phyloP scores from a whole-genome alignment of 257 asterid genomes.

The Ballota nigra region DNA sequence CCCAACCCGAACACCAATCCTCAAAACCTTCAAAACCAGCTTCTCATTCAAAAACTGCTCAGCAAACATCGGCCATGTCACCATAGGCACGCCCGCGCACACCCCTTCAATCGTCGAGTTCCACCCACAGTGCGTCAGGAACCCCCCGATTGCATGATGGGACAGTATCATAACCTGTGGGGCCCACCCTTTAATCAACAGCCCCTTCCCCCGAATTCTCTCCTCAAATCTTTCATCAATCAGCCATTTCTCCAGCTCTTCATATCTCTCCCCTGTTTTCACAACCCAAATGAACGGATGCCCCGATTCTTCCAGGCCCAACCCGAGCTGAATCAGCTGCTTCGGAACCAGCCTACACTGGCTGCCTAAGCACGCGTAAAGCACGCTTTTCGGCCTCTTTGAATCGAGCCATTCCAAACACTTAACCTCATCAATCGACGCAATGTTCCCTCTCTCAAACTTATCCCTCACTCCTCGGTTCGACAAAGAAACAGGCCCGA shows the following conservation, averaged over 20 bases:
- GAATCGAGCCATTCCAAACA: conserved; percentile 60
- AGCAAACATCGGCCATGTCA: conserved; percentile 82
- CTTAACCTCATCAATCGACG: conserved; percentile 45
- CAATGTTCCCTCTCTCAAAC: conserved; percentile 60
- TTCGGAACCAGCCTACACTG: conserved; percentile 56
- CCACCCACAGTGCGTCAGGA: too few relatives aligned
- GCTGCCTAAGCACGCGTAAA: conserved; percentile 79
- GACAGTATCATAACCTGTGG: conserved; percentile 73
- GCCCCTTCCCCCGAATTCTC: conserved; percentile 47
- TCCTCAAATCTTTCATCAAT: conserved; percentile 54
- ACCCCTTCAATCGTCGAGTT: too few relatives aligned
- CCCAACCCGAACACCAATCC: conserved; percentile 67
- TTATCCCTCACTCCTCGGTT: conserved; percentile 44
- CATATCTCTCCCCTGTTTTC: conserved; percentile 36
- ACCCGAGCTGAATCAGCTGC: conserved; percentile 59
- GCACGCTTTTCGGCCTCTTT: conserved; percentile 32
- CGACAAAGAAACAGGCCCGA: conserved; percentile 73
- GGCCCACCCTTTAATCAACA: conserved; percentile 80
- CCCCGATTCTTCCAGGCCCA: conserved; percentile 55
- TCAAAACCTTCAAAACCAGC: conserved; percentile 44
- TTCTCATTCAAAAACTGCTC: conserved; percentile 81
- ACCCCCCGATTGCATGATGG: conserved; percentile 56
- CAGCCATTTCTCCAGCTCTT: conserved; percentile 61
- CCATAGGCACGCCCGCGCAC: conserved; percentile 64
- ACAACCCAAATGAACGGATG: conserved; percentile 69